These are phyloP conservation scores for Cicer chorassanicum DNA, from an alignment of 306 rosid genomes.

Conservation along the genomic window DNA sequence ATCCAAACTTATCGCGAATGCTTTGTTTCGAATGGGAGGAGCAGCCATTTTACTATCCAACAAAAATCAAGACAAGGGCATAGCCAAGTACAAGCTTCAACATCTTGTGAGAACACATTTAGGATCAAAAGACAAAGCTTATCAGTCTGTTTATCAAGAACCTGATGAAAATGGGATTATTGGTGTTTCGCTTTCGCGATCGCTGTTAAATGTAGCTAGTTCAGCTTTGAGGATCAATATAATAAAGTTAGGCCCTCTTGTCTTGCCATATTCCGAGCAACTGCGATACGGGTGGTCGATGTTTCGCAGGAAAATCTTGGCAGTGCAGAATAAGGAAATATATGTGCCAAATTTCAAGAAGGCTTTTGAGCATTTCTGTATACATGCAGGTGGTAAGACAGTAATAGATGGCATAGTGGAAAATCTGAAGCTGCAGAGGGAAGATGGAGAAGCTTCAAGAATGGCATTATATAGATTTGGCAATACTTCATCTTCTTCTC, in stretches of 20 bases:
- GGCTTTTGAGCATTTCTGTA: constrained; percentile 74
- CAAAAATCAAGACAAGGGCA: constrained; percentile 54
- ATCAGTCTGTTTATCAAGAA: constrained; percentile 61
- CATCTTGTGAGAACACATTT: constrained; percentile 67
- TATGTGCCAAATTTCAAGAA: constrained; percentile 64
- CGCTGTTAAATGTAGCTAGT: constrained; percentile 60
- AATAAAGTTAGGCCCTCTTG: constrained; percentile 55
- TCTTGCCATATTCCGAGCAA: constrained; percentile 73
- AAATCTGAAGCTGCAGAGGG: constrained; percentile 58
- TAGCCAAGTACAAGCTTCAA: constrained; percentile 67
- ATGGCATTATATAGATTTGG: constrained; percentile 83
- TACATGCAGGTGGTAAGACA: constrained; percentile 80
- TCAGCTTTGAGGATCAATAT: constrained; percentile 64
- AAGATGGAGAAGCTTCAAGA: constrained; percentile 74
- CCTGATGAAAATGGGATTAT: constrained; percentile 54
- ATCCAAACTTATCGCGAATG: constrained; percentile 68
- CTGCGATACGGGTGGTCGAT: constrained; percentile 48
- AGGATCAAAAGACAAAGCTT: constrained; percentile 64
- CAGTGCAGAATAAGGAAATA: constrained; percentile 36
- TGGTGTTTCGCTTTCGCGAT: constrained; percentile 61
- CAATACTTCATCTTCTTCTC: constrained; percentile 71
- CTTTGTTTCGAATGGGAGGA: constrained; percentile 76
- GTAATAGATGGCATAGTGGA: constrained; percentile 66
- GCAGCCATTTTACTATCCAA: constrained; percentile 70
- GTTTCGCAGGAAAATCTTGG: constrained; percentile 50